Percentiles rank a stretch among this genome's conserved stretches.
Evolutionary conservation across 1,139 yeast genomes (phyloP).

Genomic region (Geotrichum europaeum): DNA sequence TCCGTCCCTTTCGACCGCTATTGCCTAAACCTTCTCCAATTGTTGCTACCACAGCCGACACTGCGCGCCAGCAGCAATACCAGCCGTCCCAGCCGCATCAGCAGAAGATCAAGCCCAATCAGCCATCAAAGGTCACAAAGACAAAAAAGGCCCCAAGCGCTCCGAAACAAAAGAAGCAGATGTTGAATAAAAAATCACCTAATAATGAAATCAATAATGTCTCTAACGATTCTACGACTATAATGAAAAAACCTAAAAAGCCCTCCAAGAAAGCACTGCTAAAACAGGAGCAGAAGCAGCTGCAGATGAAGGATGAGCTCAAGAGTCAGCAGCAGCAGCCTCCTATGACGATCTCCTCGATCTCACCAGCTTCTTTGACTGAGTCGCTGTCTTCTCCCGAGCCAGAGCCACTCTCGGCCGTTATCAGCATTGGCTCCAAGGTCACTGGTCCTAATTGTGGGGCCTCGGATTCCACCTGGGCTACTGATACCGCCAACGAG

Average conservation of each 20-base stretch:
- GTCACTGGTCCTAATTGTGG: conserved; percentile 3
- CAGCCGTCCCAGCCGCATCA: not conserved
- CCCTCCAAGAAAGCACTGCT: not conserved
- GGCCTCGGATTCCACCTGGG: not conserved
- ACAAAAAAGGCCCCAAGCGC: conserved; percentile 20
- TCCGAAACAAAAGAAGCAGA: conserved; percentile 4
- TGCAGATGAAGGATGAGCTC: not conserved
- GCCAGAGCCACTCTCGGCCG: conserved; percentile 5
- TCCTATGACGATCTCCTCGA: conserved; percentile 1
- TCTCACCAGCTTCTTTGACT: not conserved
- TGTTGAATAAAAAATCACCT: not conserved
- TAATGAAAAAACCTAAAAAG: not conserved
- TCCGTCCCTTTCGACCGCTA: conserved; percentile 36
- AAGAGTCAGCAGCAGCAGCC: not conserved
- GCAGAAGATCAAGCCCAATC: not conserved
- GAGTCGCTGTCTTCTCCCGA: conserved; percentile 15
- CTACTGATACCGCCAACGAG: conserved; percentile 7
- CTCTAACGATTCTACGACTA: conserved; percentile 2
- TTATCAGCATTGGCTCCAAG: conserved; percentile 1
- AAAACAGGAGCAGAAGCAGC: not conserved
- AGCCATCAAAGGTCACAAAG: conserved; percentile 9
- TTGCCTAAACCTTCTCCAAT: conserved; percentile 29
- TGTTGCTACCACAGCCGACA: not conserved
- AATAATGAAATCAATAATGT: conserved; percentile 4
- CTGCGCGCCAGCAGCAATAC: not conserved